These are phyloP conservation scores for Bonia amplexicaulis DNA, from an alignment of 176 grass and related monocot species.

Conservation along the genomic window DNA sequence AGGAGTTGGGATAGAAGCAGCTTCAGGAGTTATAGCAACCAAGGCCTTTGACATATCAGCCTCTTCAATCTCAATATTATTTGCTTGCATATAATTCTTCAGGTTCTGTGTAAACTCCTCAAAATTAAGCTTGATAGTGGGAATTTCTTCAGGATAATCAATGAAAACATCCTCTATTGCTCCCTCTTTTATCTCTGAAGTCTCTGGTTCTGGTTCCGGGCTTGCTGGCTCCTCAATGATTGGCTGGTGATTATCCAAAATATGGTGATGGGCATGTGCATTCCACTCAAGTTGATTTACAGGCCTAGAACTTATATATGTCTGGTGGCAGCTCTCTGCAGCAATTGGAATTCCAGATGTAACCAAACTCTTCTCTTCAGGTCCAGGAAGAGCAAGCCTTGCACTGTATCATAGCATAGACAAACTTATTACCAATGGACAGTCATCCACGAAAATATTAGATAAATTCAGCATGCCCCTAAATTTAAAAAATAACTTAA, in stretches of 20 bases:
- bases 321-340: conserved; percentile 10
- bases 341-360: conserved; percentile 2
- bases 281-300: conserved; percentile 37
- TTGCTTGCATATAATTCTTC: conserved; percentile 67
- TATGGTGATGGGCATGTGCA: conserved; percentile 1
- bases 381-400: conserved; percentile 70
- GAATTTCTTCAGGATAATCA: conserved; percentile 82
- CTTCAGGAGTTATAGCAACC: conserved; percentile 57
- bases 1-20: conserved; percentile 67
- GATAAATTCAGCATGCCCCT: background rate
- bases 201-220: conserved; percentile 52
- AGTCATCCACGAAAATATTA: background rate
- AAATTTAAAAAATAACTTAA: background rate
- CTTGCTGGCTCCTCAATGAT: conserved; percentile 83
- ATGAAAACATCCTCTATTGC: conserved; percentile 68
- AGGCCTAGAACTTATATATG: background rate
- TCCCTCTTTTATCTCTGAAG: conserved; percentile 34
- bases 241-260: conserved; percentile 40
- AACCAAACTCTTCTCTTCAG: conserved; percentile 55
- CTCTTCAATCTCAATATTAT: conserved; percentile 75
- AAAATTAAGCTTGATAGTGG: conserved; percentile 72
- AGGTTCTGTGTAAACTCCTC: conserved; percentile 69
- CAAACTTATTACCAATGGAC: background rate
- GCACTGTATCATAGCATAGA: conserved; percentile 46
- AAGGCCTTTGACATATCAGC: conserved; percentile 76